Evolutionary conservation across 352 stramenopile genomes (phyloP).

Genomic region (Peronospora farinosa): DNA sequence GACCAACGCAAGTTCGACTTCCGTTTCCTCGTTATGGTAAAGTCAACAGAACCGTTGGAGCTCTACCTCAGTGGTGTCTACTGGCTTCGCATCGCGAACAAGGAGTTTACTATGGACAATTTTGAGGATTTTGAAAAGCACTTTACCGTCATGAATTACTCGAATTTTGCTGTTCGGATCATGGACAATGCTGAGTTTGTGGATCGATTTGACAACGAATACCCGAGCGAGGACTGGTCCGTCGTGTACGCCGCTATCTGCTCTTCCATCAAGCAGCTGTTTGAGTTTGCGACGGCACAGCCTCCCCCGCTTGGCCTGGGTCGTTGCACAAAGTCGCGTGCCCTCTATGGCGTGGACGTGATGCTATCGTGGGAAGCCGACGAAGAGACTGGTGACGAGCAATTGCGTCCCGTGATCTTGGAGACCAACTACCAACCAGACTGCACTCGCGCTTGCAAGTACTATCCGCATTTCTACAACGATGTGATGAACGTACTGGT

Average conservation of each 20-base stretch:
- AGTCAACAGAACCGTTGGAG: slow-evolving; percentile 41
- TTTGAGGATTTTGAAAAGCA: slow-evolving; percentile 57
- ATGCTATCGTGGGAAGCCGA: slow-evolving; percentile 44
- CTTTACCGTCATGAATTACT: slow-evolving; percentile 66
- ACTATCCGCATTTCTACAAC: slow-evolving; percentile 50
- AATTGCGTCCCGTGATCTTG: slow-evolving; percentile 39
- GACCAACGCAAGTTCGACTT: slow-evolving; percentile 57
- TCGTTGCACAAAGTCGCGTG: slow-evolving; percentile 43
- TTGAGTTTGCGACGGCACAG: slow-evolving; percentile 35
- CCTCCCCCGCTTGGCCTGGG: slow-evolving; percentile 42
- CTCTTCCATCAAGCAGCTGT: slow-evolving; percentile 45
- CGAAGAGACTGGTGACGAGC: slow-evolving; percentile 32
- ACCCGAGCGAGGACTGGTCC: slow-evolving; percentile 44
- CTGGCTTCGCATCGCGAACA: slow-evolving; percentile 52
- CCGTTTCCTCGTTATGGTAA: slow-evolving; percentile 53
- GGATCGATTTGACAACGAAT: slow-evolving; percentile 42
- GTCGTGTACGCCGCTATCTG: slow-evolving; percentile 38
- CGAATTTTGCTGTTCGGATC: slow-evolving; percentile 40
- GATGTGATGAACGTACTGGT: slow-evolving; percentile 54
- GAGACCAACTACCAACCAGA: slow-evolving; percentile 56
- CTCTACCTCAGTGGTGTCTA: slow-evolving; percentile 48
- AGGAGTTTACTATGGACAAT: slow-evolving; percentile 49
- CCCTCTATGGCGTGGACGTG: slow-evolving; percentile 49
- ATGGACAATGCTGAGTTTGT: slow-evolving; percentile 49
- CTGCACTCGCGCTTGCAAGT: slow-evolving; percentile 48